phyloP scores from a whole-genome alignment of 768 basidiomycete genomes.

The Pleurotus citrinopileatus region DNA sequence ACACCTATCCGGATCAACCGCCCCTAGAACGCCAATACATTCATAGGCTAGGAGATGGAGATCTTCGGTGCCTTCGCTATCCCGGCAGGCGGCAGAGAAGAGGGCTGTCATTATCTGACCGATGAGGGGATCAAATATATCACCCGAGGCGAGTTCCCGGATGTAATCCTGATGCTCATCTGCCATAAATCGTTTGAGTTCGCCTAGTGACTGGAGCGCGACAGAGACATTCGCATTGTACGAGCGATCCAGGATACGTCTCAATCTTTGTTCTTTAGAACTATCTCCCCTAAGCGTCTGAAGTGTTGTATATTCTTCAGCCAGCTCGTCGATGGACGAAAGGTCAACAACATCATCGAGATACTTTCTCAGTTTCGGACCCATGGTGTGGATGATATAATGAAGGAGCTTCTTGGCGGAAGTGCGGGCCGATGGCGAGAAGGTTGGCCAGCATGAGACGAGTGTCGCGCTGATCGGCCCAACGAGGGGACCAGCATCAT shows the following conservation, averaged over 20 bases:
- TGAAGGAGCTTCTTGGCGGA: slow-evolving; percentile 60
- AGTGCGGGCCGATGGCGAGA: slow-evolving; percentile 49
- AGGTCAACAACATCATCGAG: slow-evolving; percentile 83
- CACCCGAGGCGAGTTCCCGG: slow-evolving; percentile 69
- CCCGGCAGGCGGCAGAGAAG: slow-evolving; percentile 69
- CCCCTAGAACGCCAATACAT: slow-evolving; percentile 89
- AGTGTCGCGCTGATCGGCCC: slow-evolving; percentile 87
- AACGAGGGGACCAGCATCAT: slow-evolving; percentile 79
- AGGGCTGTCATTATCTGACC: slow-evolving; percentile 66
- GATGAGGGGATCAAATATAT: slow-evolving; percentile 78
- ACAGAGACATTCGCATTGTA: slow-evolving; percentile 81
- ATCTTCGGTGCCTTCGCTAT: slow-evolving; percentile 70
- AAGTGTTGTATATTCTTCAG: slow-evolving; percentile 38
- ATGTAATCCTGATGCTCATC: slow-evolving; percentile 50
- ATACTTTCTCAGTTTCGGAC: slow-evolving; percentile 46
- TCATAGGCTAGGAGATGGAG: slow-evolving; percentile 77
- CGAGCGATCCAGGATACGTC: slow-evolving; percentile 69
- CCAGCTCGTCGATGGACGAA: slow-evolving; percentile 65
- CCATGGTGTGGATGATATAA: slow-evolving; percentile 67
- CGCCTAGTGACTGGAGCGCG: slow-evolving; percentile 66
- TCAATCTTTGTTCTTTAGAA: slow-evolving; percentile 53
- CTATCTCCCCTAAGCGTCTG: slow-evolving; percentile 42
- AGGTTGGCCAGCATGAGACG: slow-evolving; percentile 69
- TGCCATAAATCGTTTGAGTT: slow-evolving; percentile 68
- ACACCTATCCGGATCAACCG: slow-evolving; percentile 92